Conservation (phyloP, 768 basidiomycete species). For the Brasilioporus rufonigricans region DNA sequence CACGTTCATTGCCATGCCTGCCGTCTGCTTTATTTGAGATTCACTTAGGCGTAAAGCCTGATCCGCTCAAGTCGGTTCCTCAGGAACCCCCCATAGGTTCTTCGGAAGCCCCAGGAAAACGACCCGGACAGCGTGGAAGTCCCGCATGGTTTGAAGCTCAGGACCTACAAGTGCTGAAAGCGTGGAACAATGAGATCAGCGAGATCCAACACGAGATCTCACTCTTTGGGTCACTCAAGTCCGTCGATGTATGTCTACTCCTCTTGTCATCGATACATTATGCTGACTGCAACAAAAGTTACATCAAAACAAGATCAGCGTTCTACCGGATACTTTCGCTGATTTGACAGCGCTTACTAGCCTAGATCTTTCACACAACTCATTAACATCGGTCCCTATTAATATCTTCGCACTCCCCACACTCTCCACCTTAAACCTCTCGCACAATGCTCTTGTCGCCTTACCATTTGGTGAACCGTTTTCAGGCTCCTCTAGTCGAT, state of each 20-base stretch:
- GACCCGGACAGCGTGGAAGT: slow-evolving; percentile 39
- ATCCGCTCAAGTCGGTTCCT: slow-evolving; percentile 61
- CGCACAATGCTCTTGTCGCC: slow-evolving; percentile 61
- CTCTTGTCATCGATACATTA: neutral
- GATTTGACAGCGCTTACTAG: slow-evolving; percentile 65
- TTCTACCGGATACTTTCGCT: slow-evolving; percentile 62
- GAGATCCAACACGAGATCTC: slow-evolving; percentile 83
- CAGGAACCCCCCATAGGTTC: slow-evolving; percentile 54
- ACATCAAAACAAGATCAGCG: slow-evolving; percentile 66
- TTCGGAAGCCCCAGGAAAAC: slow-evolving; percentile 35
- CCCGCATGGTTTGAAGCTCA: slow-evolving; percentile 82
- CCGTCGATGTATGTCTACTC: slow-evolving; percentile 60
- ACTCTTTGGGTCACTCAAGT: slow-evolving; percentile 79
- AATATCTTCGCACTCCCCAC: slow-evolving; percentile 68
- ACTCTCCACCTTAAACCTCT: slow-evolving; percentile 63
- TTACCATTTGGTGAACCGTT: slow-evolving; percentile 67
- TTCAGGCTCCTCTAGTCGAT: slow-evolving; percentile 22
- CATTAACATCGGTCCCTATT: slow-evolving; percentile 57
- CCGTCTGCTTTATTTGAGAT: slow-evolving; percentile 79
- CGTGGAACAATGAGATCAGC: slow-evolving; percentile 75
- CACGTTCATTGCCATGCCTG: slow-evolving; percentile 68
- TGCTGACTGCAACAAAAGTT: slow-evolving; percentile 42
- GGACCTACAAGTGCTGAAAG: slow-evolving; percentile 72
- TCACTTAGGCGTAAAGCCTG: slow-evolving; percentile 73
- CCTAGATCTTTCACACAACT: slow-evolving; percentile 76